Conservation (phyloP, 495 filamentous ascomycete species). For the Beverwykella pulmonaria region DNA sequence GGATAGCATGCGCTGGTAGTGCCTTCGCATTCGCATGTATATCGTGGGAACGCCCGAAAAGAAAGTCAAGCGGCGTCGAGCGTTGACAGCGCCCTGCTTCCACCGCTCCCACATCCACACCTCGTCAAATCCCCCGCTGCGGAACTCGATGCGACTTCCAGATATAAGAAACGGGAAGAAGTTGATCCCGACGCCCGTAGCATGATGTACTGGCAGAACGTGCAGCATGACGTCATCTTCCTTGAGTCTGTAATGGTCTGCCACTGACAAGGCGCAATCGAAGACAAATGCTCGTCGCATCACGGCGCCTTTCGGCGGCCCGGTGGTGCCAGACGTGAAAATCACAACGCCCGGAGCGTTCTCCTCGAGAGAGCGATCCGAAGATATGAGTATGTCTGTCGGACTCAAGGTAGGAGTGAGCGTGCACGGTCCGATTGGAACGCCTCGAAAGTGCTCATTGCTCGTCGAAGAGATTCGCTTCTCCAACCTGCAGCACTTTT, state of each 20-base stretch:
- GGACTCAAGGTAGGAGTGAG: conserved; percentile 27
- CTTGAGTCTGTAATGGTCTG: conserved; percentile 43
- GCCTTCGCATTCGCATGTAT: conserved; percentile 55
- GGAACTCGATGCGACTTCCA: conserved; percentile 53
- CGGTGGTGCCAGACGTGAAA: conserved; percentile 50
- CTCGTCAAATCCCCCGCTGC: conserved; percentile 51
- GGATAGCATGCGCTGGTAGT: conserved; percentile 47
- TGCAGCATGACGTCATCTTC: conserved; percentile 46
- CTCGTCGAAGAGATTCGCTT: conserved; percentile 17
- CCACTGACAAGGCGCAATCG: conserved; percentile 42
- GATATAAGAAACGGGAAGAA: conserved; percentile 53
- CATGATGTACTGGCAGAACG: conserved; percentile 54
- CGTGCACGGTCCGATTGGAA: conserved; percentile 37
- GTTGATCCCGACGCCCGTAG: conserved; percentile 52
- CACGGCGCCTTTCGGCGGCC: conserved; percentile 48
- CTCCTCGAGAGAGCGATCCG: conserved; percentile 42
- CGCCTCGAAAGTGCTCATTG: conserved; percentile 31
- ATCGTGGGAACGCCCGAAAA: conserved; percentile 58
- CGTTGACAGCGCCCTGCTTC: conserved; percentile 45
- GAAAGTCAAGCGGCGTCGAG: conserved; percentile 42
- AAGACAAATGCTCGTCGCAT: conserved; percentile 45
- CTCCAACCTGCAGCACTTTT: conserved; percentile 39
- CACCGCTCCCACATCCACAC: conserved; percentile 57
- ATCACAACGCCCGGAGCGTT: conserved; percentile 45
- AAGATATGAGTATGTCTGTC: conserved; percentile 40